Percentiles rank a stretch among this genome's conserved stretches.
Conservation (phyloP, 352 stramenopile genomes). For the Pythium aphanidermatum region DNA sequence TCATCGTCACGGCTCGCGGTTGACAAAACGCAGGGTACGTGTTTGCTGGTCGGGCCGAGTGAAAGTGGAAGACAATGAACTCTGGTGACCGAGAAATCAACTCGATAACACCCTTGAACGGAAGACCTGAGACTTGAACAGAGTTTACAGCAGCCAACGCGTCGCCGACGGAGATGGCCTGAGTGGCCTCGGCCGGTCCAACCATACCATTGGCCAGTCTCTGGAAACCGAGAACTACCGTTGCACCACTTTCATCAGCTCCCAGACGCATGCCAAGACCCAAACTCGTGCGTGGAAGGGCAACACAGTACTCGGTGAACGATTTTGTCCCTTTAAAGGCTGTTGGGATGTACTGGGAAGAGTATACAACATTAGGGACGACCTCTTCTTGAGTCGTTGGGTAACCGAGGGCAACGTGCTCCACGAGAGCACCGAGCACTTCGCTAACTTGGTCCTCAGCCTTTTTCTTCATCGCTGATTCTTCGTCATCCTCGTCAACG, state of each 20-base stretch:
- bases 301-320: conserved; percentile 77
- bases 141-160: conserved; percentile 80
- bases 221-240: conserved; percentile 81
- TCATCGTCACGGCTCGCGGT: conserved; percentile 46
- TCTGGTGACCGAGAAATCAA: conserved; percentile 58
- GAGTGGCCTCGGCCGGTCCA: conserved; percentile 66
- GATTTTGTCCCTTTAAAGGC: conserved; percentile 33
- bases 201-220: conserved; percentile 60
- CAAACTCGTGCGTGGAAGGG: conserved; percentile 52
- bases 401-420: conserved; percentile 81
- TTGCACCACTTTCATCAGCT: conserved; percentile 47
- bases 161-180: conserved; percentile 65
- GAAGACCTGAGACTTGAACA: conserved; percentile 36
- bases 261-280: conserved; percentile 81
- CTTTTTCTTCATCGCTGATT: conserved; percentile 52
- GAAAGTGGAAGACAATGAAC: conserved; percentile 79
- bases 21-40: conserved; percentile 68
- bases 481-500: conserved; percentile 33
- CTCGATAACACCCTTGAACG: conserved; percentile 74
- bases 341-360: conserved; percentile 48
- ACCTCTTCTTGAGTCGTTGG: conserved; percentile 36
- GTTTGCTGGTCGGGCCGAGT: conserved; percentile 55
- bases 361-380: conserved; percentile 34
- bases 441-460: conserved; percentile 60
- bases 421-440: conserved; percentile 69